phyloP scores from a whole-genome alignment of 2,329 filamentous ascomycete genomes.

The Phoma sp. region DNA sequence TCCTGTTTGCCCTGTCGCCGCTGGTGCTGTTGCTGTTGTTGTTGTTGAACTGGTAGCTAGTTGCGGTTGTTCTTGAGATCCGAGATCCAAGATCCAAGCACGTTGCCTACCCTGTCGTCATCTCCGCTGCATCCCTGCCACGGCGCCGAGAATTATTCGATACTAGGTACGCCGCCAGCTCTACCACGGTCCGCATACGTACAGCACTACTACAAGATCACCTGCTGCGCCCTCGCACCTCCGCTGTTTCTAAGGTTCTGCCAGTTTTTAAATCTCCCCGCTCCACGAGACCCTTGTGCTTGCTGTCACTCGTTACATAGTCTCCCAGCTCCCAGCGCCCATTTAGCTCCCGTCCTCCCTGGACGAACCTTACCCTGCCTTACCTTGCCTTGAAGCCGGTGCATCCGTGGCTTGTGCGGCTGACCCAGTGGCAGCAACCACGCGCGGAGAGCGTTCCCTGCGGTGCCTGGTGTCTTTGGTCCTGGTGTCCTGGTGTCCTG shows the following conservation, averaged over 20 bases:
- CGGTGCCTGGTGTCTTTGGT: conserved; percentile 10
- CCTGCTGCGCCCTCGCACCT: conserved; percentile 8
- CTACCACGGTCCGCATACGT: conserved; percentile 12
- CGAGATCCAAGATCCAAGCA: neutral
- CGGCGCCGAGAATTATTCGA: conserved; percentile 14
- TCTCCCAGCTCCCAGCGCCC: conserved; percentile 4
- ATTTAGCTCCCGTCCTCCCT: conserved; percentile 7
- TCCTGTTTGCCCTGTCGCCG: neutral
- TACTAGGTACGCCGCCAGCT: conserved; percentile 3
- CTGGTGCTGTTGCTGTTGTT: too few relatives aligned
- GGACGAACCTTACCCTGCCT: conserved; percentile 12
- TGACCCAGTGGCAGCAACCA: conserved; percentile 25
- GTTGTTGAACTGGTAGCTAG: neutral
- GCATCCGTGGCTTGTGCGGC: conserved; percentile 41
- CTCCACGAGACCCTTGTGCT: conserved; percentile 18
- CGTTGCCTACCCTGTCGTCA: conserved; percentile 9
- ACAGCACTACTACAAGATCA: conserved; percentile 11
- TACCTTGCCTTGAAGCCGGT: conserved; percentile 22
- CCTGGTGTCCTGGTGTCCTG: too few relatives aligned
- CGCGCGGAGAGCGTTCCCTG: conserved; percentile 24
- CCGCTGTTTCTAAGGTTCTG: conserved; percentile 1
- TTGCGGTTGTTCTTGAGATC: conserved; percentile 2
- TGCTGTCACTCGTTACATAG: conserved; percentile 34
- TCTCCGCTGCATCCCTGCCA: conserved; percentile 16
- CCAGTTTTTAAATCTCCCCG: conserved; percentile 9